Evolutionary conservation across 2,329 filamentous ascomycete genomes (phyloP), one percentile per base, ranked within the genome.

Genomic region (Didymella exigua): DNA sequence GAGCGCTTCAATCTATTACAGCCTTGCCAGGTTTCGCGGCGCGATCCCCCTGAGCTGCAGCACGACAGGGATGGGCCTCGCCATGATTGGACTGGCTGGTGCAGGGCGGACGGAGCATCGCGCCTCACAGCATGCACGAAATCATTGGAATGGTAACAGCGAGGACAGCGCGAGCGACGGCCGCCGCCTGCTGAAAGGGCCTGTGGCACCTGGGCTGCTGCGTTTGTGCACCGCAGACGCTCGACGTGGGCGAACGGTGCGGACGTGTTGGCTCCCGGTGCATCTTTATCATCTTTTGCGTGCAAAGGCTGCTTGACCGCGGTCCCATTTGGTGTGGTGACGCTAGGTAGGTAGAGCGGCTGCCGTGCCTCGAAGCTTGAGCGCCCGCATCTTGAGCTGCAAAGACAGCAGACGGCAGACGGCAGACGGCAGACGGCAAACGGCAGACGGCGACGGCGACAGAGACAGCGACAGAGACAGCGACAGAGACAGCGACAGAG

Each of bases 41-140:
- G 46, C 45, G 34, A 31, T 49, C 47, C 52, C 52, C 52, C 52
- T 55, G 52, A 55, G 52, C 37, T 23, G 52, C 41, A 46, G 33
- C 27, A 21, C 46, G 52, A 49, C 52, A 55, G 52, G 52, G 52
- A 55, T 55, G 52, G 30, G 40, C 34, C 30, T 24, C 18, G 50
- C 46, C 31, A 11, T 43, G 47, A 43, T 49, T 43, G 47, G 52
- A 26, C 34, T 49, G 33, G 34, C 31, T 11, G n/a, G 24, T 27
- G 36, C 6, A 53, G 11, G 34, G 36, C 43, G 24, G 44, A 48
- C 45, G 38, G 36, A 43, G 40, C 52, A 45, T 49, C 44, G n/a
- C n/a, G n/a, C n/a, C 18, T 19, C 40, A 54, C 45, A 45, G 45
- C 29, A 9, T 33, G 51, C 33, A 45, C 26, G 23, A 2, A 29